These are phyloP conservation scores for Eimeria sp. DNA, from an alignment of 169 alveolate genomes.

Conservation along the genomic window DNA sequence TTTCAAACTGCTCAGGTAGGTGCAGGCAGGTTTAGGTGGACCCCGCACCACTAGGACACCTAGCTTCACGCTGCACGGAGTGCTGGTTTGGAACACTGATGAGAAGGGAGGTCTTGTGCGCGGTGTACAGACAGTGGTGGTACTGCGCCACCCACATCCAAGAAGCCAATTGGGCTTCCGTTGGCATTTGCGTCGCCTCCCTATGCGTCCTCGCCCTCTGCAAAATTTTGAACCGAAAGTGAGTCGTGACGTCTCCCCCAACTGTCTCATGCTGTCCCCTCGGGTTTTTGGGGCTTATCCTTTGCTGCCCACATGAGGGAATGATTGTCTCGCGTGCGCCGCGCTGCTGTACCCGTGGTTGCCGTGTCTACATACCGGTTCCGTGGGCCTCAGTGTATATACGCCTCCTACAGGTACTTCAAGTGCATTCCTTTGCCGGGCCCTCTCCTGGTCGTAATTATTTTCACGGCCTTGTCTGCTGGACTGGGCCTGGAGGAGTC, in stretches of 20 bases:
- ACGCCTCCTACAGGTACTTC: slow-evolving; percentile 72
- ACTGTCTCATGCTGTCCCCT: too few relatives aligned
- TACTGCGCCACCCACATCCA: slow-evolving; percentile 72
- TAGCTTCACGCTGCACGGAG: neutral
- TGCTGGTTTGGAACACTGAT: neutral
- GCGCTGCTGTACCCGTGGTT: neutral
- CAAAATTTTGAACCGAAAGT: slow-evolving; percentile 64
- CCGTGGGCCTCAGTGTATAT: neutral
- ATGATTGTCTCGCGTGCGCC: neutral
- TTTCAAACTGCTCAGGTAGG: slow-evolving; percentile 78
- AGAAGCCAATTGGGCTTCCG: slow-evolving; percentile 77
- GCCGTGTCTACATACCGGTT: neutral
- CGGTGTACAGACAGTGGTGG: slow-evolving; percentile 84
- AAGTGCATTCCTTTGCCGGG: slow-evolving; percentile 79
- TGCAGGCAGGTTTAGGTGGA: neutral
- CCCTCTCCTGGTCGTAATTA: slow-evolving; percentile 67
- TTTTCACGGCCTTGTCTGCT: slow-evolving; percentile 75
- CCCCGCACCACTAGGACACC: neutral
- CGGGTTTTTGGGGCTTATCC: too few relatives aligned
- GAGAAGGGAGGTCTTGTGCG: neutral
- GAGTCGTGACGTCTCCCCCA: neutral
- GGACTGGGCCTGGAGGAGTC: slow-evolving; percentile 27
- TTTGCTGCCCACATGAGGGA: neutral
- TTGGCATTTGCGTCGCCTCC: slow-evolving; percentile 70
- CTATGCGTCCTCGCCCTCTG: slow-evolving; percentile 64